Evolutionary conservation across 2,329 filamentous ascomycete genomes (phyloP).

Genomic region (Colletotrichum filicis): DNA sequence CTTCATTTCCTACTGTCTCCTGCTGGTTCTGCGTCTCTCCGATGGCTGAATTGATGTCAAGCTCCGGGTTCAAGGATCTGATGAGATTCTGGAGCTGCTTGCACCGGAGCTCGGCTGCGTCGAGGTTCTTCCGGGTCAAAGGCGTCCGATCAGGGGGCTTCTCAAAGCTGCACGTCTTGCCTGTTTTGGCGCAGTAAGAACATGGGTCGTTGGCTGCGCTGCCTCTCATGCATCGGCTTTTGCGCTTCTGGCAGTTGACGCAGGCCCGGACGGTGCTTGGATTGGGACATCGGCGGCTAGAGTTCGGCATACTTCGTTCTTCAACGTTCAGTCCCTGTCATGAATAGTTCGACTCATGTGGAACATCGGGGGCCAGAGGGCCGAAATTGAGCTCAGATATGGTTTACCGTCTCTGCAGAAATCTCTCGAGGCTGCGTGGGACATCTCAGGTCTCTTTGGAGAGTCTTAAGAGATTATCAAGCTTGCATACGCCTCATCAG

Average conservation of each 20-base stretch:
- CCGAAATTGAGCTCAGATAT: no score
- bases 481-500: no score
- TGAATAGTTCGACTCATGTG: no score
- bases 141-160: slow-evolving; percentile 47
- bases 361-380: no score
- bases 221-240: slow-evolving; percentile 35
- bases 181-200: slow-evolving; percentile 42
- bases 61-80: slow-evolving; percentile 40
- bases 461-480: no score
- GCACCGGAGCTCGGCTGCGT: slow-evolving; percentile 44
- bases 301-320: not conserved
- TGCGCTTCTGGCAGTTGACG: slow-evolving; percentile 37
- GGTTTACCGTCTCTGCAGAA: no score
- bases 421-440: no score
- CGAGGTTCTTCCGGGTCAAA: slow-evolving; percentile 48
- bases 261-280: slow-evolving; percentile 26
- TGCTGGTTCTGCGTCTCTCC: not conserved
- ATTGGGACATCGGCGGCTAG: not conserved
- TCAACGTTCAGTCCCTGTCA: no score
- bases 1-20: not conserved
- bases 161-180: slow-evolving; percentile 46
- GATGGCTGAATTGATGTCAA: slow-evolving; percentile 40
- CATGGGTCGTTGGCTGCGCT: slow-evolving; percentile 37
- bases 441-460: no score
- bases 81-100: slow-evolving; percentile 42